Conservation (phyloP, 1,139 yeast species). For the Geotrichum reessii region DNA sequence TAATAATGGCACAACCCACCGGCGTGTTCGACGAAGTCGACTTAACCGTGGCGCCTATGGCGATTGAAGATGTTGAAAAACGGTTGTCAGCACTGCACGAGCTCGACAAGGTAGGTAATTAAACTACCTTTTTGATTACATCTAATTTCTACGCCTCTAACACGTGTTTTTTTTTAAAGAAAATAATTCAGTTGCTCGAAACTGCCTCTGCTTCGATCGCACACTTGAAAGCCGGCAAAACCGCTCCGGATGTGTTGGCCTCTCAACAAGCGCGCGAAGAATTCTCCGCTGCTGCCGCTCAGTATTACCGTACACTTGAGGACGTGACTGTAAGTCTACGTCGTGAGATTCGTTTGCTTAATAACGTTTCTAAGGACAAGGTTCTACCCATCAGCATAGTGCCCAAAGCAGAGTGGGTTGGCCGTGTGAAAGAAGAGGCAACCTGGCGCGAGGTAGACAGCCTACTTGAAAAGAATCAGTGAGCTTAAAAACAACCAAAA, state of each 20-base stretch:
- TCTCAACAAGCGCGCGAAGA: conserved; percentile 28
- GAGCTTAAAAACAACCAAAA: background rate
- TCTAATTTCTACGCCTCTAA: background rate
- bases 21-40: conserved; percentile 25
- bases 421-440: conserved; percentile 34
- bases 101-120: conserved; percentile 33
- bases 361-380: conserved; percentile 38
- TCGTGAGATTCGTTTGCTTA: conserved; percentile 38
- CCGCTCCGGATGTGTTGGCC: conserved; percentile 24
- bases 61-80: conserved; percentile 35
- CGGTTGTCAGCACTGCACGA: conserved; percentile 37
- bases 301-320: conserved; percentile 33
- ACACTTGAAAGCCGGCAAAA: conserved; percentile 38
- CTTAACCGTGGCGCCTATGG: conserved; percentile 29
- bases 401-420: conserved; percentile 36
- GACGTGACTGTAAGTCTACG: conserved; percentile 38
- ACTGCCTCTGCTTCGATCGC: conserved; percentile 40
- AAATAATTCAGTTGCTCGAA: conserved; percentile 38
- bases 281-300: conserved; percentile 31
- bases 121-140: background rate
- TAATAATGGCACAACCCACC: conserved; percentile 5
- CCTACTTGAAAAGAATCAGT: background rate
- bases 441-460: conserved; percentile 29
- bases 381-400: conserved; percentile 36
- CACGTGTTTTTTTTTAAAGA: conserved; percentile 17